Evolutionary conservation across 1,284 basidiomycete genomes (phyloP).

Genomic region (Moniliophthora roreri): DNA sequence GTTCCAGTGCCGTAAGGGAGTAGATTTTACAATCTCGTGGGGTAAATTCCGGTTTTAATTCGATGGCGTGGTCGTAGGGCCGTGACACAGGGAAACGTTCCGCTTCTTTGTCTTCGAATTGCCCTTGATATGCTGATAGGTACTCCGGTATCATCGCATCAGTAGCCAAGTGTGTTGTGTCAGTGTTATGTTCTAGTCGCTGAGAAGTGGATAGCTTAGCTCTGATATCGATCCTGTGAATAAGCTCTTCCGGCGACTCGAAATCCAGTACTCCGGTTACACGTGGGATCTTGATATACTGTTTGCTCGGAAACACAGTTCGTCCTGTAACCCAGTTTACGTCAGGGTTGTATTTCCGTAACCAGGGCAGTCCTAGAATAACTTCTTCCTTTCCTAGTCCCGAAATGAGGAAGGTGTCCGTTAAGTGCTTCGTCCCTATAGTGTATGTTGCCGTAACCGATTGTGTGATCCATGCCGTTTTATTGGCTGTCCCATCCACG

Average conservation of each 20-base stretch:
- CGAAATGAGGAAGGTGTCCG: constrained; percentile 20
- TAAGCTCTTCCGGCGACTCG: not conserved
- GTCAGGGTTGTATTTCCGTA: constrained; percentile 25
- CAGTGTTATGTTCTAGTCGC: too few species aligned
- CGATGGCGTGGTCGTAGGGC: constrained; percentile 21
- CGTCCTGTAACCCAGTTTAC: constrained; percentile 26
- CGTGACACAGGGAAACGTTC: constrained; percentile 1
- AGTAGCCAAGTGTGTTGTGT: not conserved
- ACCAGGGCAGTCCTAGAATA: constrained; percentile 28
- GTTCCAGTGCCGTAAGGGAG: constrained; percentile 16
- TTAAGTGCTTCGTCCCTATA: too few species aligned
- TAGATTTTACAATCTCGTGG: constrained; percentile 21
- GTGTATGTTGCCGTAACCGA: too few species aligned
- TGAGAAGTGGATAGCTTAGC: too few species aligned
- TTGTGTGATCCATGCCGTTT: too few species aligned
- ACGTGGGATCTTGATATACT: constrained; percentile 18
- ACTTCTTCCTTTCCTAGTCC: constrained; percentile 21
- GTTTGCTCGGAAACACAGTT: constrained; percentile 17
- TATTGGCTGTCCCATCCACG: too few species aligned
- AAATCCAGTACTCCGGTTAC: too few species aligned
- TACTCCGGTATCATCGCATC: not conserved
- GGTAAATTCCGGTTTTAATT: constrained; percentile 31
- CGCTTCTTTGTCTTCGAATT: constrained; percentile 23
- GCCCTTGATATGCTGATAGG: constrained; percentile 12
- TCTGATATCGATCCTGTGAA: not conserved